Base-by-base conservation (phyloP, 202 grass and related monocot genomes). In the Bolboschoenoplectus hybrid region DNA sequence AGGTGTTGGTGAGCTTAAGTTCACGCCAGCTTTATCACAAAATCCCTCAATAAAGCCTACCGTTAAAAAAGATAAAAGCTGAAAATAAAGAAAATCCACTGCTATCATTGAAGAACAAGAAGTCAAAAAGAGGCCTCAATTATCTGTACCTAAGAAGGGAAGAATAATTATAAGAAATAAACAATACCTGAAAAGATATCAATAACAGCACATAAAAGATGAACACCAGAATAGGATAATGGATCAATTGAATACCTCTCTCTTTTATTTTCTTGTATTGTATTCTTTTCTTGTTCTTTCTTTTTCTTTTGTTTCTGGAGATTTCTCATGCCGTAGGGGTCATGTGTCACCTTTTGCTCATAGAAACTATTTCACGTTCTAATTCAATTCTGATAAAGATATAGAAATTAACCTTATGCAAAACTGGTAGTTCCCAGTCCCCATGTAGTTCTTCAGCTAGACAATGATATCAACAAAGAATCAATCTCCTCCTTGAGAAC, bases 191-290 rank as follows among this genome's bases (percentile, higher is more conserved):
- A 60, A 40, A 57, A 58, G 75, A 41, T 39, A 53, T 16, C 57
- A 57, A 57, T n/a, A 55, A 55, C 34, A 78, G 7, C 50, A 78
- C 14, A 56, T 52, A 57, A 38, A 77, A 57, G 74, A 78, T 78
- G 12, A 35, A 57, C 7, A 16, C 11, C 12, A 1, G 35, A 78
- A 56, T 57, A 78, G 14, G 74, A 17, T 16, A 57, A 39, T 12
- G 17, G 49, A 12, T 78, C 6, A 1, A 55, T 20, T 9, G 7
- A 51, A 20, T 56, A 26, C 34, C 1, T 56, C 52, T 78, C 74
- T 78, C 51, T 17, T 8, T 57, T 78, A 0, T 78, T 78, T 78
- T 17, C 9, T 67, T 45, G 38, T 66, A 8, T 69, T 43, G 66
- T 43, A 13, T 69, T 41, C 0, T 40, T 67, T 67, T 14, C 11